Base-by-base conservation (phyloP, 768 basidiomycete species). In the Trametes meyenii region DNA sequence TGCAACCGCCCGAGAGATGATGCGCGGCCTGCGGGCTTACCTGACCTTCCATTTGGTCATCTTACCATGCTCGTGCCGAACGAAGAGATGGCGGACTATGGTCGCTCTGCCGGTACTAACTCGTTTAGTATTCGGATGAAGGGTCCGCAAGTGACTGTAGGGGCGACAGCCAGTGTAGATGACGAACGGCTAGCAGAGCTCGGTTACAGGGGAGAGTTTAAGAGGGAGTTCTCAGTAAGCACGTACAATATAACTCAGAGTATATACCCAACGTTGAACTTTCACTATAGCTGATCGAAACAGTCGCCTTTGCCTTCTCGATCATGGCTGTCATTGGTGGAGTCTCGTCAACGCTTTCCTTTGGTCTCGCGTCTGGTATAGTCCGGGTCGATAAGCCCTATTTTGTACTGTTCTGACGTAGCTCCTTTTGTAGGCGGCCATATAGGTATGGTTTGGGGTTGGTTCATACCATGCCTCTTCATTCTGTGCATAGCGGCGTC, bases 361-460 rank as follows among this genome's bases (percentile, higher is more conserved):
- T 90, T 70, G 81, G 81, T 0, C 78, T 90, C 3, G 71, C 80
- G 7, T 83, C 83, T 60, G 85, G 86, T 85, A 61, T 16, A 77
- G 60, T 17, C 4, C 23, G 17, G 2, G 11, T 29, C n/a, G 2
- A 38, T 10, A 19, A 1, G 14, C 12, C 1, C 6, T 46, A 24
- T 23, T 24, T 8, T 10, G n/a, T 17, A 35, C 35, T n/a, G 16
- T 0, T 3, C 21, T 38, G 7, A 33, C 24, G 12, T 17, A n/a
- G 13, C 17, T n/a, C 14, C 13, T 12, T 19, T 0, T 5, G 16
- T 40, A 85, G 88, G 88, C 52, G 89, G 89, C 1, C 88, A 90
- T 73, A 85, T 87, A 19, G 88, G 89, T 11, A 83, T 90, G 79
- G 82, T 89, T 12, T 89, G 83, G 76, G 88, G 88, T 44, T 90